Evolutionary conservation across 2,329 filamentous ascomycete genomes (phyloP).

Genomic region (Aureobasidium vineae): DNA sequence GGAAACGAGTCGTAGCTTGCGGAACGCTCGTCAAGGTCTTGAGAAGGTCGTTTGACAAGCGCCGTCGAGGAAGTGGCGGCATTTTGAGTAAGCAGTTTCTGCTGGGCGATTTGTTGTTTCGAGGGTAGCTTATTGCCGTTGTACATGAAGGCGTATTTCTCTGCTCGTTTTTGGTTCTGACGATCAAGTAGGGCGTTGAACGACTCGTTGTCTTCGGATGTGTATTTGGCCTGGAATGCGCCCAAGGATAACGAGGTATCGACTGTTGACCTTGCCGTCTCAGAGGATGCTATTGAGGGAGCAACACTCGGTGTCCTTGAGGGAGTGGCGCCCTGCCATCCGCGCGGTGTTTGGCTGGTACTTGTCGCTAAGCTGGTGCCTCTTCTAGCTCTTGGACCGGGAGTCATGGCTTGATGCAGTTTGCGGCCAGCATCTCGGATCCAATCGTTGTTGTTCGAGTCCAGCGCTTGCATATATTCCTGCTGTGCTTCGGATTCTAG

Average conservation of each 20-base stretch:
- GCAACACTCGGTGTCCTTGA: conserved; percentile 45
- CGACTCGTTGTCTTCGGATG: conserved; percentile 95
- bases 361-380: conserved; percentile 39
- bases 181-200: conserved; percentile 91
- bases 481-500: conserved; percentile 81
- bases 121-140: conserved; percentile 76
- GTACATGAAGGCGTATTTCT: conserved; percentile 89
- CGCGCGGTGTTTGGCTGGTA: conserved; percentile 55
- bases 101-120: conserved; percentile 65
- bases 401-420: conserved; percentile 72
- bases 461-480: conserved; percentile 88
- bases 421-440: conserved; percentile 73
- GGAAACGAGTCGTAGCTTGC: conserved; percentile 76
- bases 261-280: conserved; percentile 42
- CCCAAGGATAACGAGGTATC: conserved; percentile 78
- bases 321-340: conserved; percentile 71
- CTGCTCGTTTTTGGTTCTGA: conserved; percentile 78
- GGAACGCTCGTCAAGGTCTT: conserved; percentile 66
- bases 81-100: conserved; percentile 55
- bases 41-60: conserved; percentile 46
- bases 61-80: conserved; percentile 40
- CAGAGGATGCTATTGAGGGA: conserved; percentile 46
- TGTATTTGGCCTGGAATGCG: conserved; percentile 89
- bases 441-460: conserved; percentile 81
- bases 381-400: conserved; percentile 54